A percentile compares a stretch with the other conserved stretches of the same genome.
phyloP scores from a whole-genome alignment of 2,329 filamentous ascomycete genomes.

The Exophiala viscosa region DNA sequence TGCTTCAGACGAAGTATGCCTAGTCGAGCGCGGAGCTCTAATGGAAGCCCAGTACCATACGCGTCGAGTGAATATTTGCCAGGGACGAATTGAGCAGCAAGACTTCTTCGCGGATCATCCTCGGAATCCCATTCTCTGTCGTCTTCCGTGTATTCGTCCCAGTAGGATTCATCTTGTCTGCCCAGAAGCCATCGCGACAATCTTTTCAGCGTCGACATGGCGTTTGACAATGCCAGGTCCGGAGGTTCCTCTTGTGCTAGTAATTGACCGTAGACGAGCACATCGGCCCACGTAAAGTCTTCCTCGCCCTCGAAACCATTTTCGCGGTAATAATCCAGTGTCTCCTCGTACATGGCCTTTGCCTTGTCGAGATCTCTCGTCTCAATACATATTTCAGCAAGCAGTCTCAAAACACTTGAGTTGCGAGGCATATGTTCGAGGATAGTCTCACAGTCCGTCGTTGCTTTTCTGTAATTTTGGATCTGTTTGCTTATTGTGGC shows the following conservation, averaged over 20 bases:
- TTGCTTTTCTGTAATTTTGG: conserved; percentile 45
- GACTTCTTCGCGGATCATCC: conserved; percentile 62
- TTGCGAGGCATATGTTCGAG: conserved; percentile 54
- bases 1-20: conserved; percentile 76
- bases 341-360: conserved; percentile 49
- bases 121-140: conserved; percentile 86
- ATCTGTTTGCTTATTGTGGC: conserved; percentile 54
- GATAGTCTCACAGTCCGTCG: conserved; percentile 53
- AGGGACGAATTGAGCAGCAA: conserved; percentile 59
- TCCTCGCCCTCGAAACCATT: conserved; percentile 39
- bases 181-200: conserved; percentile 80
- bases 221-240: conserved; percentile 44
- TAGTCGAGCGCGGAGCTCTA: conserved; percentile 79
- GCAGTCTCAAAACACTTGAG: conserved; percentile 51
- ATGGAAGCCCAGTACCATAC: conserved; percentile 71
- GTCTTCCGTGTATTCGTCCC: conserved; percentile 67
- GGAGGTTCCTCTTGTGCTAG: conserved; percentile 58
- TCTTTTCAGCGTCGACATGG: conserved; percentile 65
- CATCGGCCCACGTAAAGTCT: conserved; percentile 69
- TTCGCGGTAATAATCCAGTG: conserved; percentile 48
- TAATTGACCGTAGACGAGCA: conserved; percentile 81
- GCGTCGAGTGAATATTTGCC: conserved; percentile 51
- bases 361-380: conserved; percentile 48
- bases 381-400: conserved; percentile 56
- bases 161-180: conserved; percentile 67